These are phyloP conservation scores for Blumeriella jaapii DNA, from an alignment of 2,329 filamentous ascomycete genomes.

Conservation along the genomic window DNA sequence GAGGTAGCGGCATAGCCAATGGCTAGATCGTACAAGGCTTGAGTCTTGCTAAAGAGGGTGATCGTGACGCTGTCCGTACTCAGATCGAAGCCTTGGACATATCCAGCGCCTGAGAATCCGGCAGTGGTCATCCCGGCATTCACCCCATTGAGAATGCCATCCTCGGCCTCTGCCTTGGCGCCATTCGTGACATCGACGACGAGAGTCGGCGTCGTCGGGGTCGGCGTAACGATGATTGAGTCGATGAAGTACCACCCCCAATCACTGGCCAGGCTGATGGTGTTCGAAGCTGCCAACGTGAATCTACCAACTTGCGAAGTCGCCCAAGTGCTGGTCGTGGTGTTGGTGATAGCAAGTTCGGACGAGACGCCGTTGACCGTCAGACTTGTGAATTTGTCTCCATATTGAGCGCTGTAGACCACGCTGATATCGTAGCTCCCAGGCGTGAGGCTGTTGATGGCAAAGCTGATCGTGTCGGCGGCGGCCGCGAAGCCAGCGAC, in stretches of 20 bases:
- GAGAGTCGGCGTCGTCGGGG: constrained; percentile 5
- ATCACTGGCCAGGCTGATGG: constrained; percentile 34
- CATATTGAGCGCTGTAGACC: constrained; percentile 35
- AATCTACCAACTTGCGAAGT: constrained; percentile 33
- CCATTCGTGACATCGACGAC: constrained; percentile 13
- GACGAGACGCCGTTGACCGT: constrained; percentile 33
- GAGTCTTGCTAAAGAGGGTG: constrained; percentile 27
- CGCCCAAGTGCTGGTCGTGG: constrained; percentile 29
- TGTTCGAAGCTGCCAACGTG: constrained; percentile 32
- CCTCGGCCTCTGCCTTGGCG: constrained; percentile 30
- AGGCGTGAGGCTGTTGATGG: constrained; percentile 26
- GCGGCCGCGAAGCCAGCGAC: constrained; percentile 34
- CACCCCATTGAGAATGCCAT: constrained; percentile 31
- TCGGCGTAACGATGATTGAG: constrained; percentile 27
- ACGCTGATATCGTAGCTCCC: constrained; percentile 35
- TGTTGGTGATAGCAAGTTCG: constrained; percentile 31
- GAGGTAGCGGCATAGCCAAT: constrained; percentile 35
- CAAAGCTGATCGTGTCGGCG: constrained; percentile 34
- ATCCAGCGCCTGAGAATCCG: constrained; percentile 35
- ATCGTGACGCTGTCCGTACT: constrained; percentile 34
- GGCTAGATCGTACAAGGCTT: constrained; percentile 33
- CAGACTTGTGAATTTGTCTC: constrained; percentile 34
- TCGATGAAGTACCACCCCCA: constrained; percentile 39
- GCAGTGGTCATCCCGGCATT: constrained; percentile 29
- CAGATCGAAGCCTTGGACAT: constrained; percentile 35